Conservation (phyloP, 345 rosid species). For the Euclidium syriacum region DNA sequence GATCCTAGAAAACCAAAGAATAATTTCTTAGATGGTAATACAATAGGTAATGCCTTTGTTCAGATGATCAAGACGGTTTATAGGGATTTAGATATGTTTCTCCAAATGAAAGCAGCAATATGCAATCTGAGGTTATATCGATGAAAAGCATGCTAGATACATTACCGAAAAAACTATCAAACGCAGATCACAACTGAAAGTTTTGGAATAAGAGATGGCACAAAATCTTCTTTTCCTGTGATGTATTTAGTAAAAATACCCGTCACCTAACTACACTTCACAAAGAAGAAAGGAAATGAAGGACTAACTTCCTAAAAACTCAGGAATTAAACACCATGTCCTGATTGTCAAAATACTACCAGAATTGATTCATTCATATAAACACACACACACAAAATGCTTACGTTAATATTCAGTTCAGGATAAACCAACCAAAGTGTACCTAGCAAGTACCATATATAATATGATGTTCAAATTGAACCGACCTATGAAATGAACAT, state of each 20-base stretch:
- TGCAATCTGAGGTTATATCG: neutral
- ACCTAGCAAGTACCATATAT: constrained; percentile 17
- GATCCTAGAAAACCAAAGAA: constrained; percentile 54
- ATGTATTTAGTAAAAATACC: neutral
- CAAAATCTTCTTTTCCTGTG: neutral
- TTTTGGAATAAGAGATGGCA: neutral
- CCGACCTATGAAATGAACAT: neutral
- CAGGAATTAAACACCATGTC: neutral
- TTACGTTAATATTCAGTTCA: constrained; percentile 12
- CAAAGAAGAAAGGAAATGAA: neutral
- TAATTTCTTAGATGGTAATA: constrained; percentile 1
- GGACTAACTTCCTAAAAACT: neutral
- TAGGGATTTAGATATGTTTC: neutral
- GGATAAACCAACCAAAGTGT: neutral
- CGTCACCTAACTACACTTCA: constrained; percentile 6
- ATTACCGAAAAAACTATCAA: neutral
- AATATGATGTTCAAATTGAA: neutral
- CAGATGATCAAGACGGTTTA: neutral
- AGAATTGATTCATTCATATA: neutral
- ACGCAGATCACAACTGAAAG: neutral
- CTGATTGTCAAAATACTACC: constrained; percentile 1
- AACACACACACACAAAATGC: constrained; percentile 2
- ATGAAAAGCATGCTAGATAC: constrained; percentile 1
- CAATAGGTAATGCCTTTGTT: neutral
- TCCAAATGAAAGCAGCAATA: constrained; percentile 9